Percentiles rank a stretch among this genome's conserved stretches.
These are phyloP conservation scores for Ustulina deusta DNA, from an alignment of 2,329 filamentous ascomycete genomes.

Conservation along the genomic window DNA sequence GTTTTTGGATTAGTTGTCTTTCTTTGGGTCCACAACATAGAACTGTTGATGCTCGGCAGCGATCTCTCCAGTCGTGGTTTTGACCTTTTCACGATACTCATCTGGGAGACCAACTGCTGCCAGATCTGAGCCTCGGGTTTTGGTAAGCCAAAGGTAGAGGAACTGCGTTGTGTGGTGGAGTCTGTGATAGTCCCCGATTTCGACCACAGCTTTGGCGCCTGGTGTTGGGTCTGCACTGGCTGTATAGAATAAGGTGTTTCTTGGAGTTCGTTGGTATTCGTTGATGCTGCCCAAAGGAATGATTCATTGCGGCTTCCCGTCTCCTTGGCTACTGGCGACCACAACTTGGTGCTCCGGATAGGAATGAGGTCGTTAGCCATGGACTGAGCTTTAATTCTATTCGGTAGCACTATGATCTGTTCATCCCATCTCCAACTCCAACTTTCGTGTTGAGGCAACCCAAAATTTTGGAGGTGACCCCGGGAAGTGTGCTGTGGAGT, in stretches of 20 bases:
- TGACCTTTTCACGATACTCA: slow-evolving; percentile 12
- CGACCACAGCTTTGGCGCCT: slow-evolving; percentile 19
- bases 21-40: slow-evolving; percentile 21
- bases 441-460: slow-evolving; percentile 54
- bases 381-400: slow-evolving; percentile 48
- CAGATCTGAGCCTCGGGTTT: slow-evolving; percentile 21
- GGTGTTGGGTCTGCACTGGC: neutral
- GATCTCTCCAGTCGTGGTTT: slow-evolving; percentile 7
- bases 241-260: neutral
- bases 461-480: slow-evolving; percentile 30
- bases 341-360: slow-evolving; percentile 55
- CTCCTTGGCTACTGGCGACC: slow-evolving; percentile 42
- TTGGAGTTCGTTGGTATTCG: neutral
- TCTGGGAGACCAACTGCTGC: slow-evolving; percentile 18
- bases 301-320: neutral
- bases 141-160: slow-evolving; percentile 21
- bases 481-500: slow-evolving; percentile 30
- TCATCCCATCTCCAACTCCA: slow-evolving; percentile 55
- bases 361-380: slow-evolving; percentile 47
- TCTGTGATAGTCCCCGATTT: neutral
- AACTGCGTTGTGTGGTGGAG: neutral
- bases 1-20: neutral
- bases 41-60: slow-evolving; percentile 21
- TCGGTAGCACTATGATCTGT: slow-evolving; percentile 49
- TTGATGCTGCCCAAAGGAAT: slow-evolving; percentile 25